Percentiles rank a stretch among this genome's conserved stretches.
Conservation (phyloP, 495 filamentous ascomycete species). For the Hyaloscypha variabilis region DNA sequence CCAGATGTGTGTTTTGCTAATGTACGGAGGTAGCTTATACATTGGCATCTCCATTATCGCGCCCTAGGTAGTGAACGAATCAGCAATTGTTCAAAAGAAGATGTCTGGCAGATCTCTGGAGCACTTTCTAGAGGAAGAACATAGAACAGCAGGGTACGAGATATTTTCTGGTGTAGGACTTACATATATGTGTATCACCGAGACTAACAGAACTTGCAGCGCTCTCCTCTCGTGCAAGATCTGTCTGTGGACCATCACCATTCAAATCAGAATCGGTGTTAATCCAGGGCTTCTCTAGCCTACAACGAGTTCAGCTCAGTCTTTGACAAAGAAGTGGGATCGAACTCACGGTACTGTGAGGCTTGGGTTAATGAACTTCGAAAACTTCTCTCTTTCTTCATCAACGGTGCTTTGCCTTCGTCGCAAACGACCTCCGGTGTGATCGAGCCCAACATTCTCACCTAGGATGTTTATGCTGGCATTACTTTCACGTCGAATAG, state of each 20-base stretch:
- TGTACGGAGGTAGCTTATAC: slow-evolving; percentile 25
- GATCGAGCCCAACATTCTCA: slow-evolving; percentile 41
- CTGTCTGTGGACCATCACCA: slow-evolving; percentile 8
- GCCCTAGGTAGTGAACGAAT: slow-evolving; percentile 39
- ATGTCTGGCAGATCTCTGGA: too few relatives aligned
- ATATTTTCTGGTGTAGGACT: too few relatives aligned
- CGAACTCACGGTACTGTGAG: slow-evolving; percentile 63
- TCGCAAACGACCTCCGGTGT: slow-evolving; percentile 35
- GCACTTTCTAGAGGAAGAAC: too few relatives aligned
- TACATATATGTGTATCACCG: slow-evolving; percentile 53
- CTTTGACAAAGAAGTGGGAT: neutral
- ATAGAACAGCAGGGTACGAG: too few relatives aligned
- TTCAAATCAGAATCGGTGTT: slow-evolving; percentile 35
- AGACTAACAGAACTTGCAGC: slow-evolving; percentile 49
- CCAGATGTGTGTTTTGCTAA: neutral
- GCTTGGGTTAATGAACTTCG: slow-evolving; percentile 74
- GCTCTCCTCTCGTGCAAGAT: slow-evolving; percentile 26
- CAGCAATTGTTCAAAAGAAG: too few relatives aligned
- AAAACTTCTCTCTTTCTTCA: slow-evolving; percentile 65
- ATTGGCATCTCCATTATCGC: slow-evolving; percentile 42
- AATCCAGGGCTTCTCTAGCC: slow-evolving; percentile 55
- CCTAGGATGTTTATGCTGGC: slow-evolving; percentile 40
- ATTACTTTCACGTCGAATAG: slow-evolving; percentile 64
- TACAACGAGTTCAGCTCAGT: slow-evolving; percentile 22
- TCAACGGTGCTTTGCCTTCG: slow-evolving; percentile 59